A percentile compares a stretch with the other conserved stretches of the same genome.
phyloP scores from a whole-genome alignment of 1,284 basidiomycete species.

The Porodaedalea pini region DNA sequence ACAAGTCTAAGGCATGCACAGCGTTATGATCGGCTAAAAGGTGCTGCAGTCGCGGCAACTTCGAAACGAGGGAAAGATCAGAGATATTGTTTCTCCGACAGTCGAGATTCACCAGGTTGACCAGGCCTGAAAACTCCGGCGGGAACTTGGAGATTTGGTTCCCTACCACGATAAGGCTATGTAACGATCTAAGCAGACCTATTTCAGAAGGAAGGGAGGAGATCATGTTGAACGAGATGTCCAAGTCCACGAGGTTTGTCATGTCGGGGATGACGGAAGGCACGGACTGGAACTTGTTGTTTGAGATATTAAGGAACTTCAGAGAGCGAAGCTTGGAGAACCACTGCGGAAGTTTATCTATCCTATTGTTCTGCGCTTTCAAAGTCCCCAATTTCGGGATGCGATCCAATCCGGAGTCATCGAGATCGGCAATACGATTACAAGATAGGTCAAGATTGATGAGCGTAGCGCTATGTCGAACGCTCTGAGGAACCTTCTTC shows the following conservation, averaged over 20 bases:
- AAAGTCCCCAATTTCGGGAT: constrained; percentile 74
- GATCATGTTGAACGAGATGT: constrained; percentile 95
- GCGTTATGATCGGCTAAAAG: constrained; percentile 81
- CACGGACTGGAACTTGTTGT: constrained; percentile 90
- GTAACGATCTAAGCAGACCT: constrained; percentile 65
- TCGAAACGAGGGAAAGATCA: constrained; percentile 68
- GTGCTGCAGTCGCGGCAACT: constrained; percentile 64
- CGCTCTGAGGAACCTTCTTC: constrained; percentile 87
- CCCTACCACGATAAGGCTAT: constrained; percentile 82
- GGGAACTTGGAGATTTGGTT: constrained; percentile 85
- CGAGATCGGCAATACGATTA: constrained; percentile 89
- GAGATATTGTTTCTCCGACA: constrained; percentile 80
- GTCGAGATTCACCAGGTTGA: constrained; percentile 70
- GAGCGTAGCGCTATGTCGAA: constrained; percentile 74
- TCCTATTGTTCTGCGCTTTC: constrained; percentile 89
- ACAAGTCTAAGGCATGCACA: constrained; percentile 75
- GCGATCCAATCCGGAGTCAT: constrained; percentile 80
- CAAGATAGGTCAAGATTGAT: constrained; percentile 88
- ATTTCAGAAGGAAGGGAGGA: constrained; percentile 79
- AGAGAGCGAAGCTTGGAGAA: constrained; percentile 75
- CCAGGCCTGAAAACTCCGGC: constrained; percentile 57
- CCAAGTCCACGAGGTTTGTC: constrained; percentile 75
- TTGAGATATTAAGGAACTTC: constrained; percentile 88
- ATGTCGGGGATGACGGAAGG: constrained; percentile 79
- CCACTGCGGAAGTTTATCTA: constrained; percentile 84